Evolutionary conservation across 257 asterid genomes (phyloP).

Genomic region (Misopates orontium): DNA sequence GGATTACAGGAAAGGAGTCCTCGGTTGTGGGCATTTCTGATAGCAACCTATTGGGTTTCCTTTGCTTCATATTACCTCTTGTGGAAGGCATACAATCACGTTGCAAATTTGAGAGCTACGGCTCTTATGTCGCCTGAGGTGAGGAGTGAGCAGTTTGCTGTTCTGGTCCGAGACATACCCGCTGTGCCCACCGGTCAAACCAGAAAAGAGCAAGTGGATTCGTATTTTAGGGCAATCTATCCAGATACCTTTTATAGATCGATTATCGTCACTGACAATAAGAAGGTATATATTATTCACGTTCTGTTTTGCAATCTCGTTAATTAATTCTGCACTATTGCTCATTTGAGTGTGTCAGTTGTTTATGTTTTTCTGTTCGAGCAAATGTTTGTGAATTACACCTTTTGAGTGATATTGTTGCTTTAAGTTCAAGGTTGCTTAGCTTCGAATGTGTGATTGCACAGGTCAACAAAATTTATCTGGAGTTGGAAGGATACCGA

Average conservation of each 20-base stretch:
- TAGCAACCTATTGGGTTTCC: constrained; percentile 69
- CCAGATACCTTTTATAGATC: constrained; percentile 85
- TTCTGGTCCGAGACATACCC: constrained; percentile 85
- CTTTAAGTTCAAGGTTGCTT: neutral
- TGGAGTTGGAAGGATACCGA: constrained; percentile 66
- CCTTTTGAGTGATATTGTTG: neutral
- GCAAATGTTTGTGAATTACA: neutral
- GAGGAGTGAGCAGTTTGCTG: constrained; percentile 72
- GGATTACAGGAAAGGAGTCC: constrained; percentile 49
- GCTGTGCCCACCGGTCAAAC: constrained; percentile 50
- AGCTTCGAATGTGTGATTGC: neutral
- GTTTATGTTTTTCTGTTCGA: neutral
- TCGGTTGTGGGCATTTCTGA: constrained; percentile 74
- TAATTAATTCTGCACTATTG: neutral
- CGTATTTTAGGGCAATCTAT: constrained; percentile 68
- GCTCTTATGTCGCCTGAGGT: constrained; percentile 78
- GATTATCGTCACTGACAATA: constrained; percentile 71
- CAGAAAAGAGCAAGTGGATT: constrained; percentile 84
- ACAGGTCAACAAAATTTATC: constrained; percentile 71
- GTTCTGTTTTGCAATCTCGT: neutral
- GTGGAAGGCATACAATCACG: constrained; percentile 88
- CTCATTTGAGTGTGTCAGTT: neutral
- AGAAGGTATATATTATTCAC: constrained; percentile 39
- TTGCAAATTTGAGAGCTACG: constrained; percentile 57
- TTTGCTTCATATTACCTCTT: constrained; percentile 58